Percentiles rank a stretch among this genome's conserved stretches.
Evolutionary conservation across 2,329 filamentous ascomycete species (phyloP).

Genomic region (Phyllosticta capitalensis): DNA sequence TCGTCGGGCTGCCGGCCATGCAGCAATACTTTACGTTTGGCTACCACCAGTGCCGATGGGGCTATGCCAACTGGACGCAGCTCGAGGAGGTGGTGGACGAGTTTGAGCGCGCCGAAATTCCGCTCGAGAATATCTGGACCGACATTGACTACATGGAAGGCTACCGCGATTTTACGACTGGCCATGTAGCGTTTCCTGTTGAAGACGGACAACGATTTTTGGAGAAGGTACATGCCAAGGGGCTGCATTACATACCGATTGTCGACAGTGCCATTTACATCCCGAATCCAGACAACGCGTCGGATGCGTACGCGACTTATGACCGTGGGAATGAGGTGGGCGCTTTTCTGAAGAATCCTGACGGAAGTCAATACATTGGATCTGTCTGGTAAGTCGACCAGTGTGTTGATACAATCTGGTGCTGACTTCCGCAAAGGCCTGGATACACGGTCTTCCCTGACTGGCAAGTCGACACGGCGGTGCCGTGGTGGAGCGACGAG

Average conservation of each 20-base stretch:
- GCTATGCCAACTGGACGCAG: conserved; percentile 64
- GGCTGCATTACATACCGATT: conserved; percentile 52
- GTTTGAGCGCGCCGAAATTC: conserved; percentile 47
- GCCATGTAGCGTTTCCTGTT: conserved; percentile 43
- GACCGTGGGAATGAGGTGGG: conserved; percentile 40
- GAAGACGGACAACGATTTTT: conserved; percentile 44
- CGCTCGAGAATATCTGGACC: conserved; percentile 39
- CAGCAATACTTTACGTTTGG: conserved; percentile 76
- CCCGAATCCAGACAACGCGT: conserved; percentile 59
- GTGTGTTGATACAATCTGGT: not conserved
- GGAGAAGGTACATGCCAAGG: conserved; percentile 41
- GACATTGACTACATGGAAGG: conserved; percentile 47
- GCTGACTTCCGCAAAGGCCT: conserved; percentile 19
- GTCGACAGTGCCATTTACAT: conserved; percentile 59
- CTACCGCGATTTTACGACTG: conserved; percentile 51
- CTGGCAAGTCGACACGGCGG: conserved; percentile 49
- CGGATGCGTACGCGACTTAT: conserved; percentile 47
- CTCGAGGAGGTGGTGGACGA: conserved; percentile 49
- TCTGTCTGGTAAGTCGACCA: conserved; percentile 36
- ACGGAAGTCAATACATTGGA: conserved; percentile 47
- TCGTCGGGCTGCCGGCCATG: conserved; percentile 63
- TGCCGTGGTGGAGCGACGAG: conserved; percentile 50
- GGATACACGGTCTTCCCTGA: conserved; percentile 54
- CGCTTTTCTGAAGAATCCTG: conserved; percentile 44
- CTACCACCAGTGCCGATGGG: conserved; percentile 77